A percentile compares a stretch with the other conserved stretches of the same genome.
phyloP scores from a whole-genome alignment of 164 flowering plant species.

The Magnolia officinalis region DNA sequence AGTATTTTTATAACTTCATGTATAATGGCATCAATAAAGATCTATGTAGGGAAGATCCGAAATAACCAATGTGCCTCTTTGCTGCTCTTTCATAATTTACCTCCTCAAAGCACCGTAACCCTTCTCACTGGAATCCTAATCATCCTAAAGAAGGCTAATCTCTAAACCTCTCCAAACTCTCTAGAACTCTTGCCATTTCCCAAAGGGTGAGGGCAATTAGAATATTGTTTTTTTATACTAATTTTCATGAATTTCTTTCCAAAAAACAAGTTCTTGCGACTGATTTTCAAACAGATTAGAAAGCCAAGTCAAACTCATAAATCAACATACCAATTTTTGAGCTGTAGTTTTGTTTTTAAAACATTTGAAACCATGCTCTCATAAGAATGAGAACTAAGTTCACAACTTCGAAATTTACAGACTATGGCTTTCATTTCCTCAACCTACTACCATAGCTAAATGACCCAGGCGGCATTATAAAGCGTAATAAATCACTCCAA shows the following conservation, averaged over 20 bases:
- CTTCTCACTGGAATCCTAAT: too few relatives aligned
- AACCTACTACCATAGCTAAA: not conserved
- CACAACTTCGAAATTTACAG: not conserved
- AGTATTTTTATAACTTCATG: too few relatives aligned
- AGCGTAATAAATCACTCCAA: not conserved
- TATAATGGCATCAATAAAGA: too few relatives aligned
- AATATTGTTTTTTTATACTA: not conserved
- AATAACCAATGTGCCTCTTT: too few relatives aligned
- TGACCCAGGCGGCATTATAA: not conserved
- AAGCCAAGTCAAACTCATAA: not conserved
- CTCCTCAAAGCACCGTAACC: too few relatives aligned
- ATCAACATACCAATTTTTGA: not conserved
- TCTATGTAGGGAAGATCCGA: too few relatives aligned
- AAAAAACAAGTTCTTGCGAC: not conserved
- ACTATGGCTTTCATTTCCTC: not conserved
- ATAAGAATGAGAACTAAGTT: not conserved
- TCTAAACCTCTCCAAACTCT: not conserved
- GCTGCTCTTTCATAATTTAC: too few relatives aligned
- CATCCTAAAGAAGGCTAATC: not conserved
- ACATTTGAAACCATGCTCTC: not conserved
- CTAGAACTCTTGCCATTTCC: too few relatives aligned
- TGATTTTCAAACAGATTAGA: not conserved
- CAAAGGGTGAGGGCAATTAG: too few relatives aligned
- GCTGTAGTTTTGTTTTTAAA: not conserved
- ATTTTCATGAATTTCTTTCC: not conserved